Evolutionary conservation across 345 rosid species (phyloP).

Genomic region (Eucalyptus pauciflora): DNA sequence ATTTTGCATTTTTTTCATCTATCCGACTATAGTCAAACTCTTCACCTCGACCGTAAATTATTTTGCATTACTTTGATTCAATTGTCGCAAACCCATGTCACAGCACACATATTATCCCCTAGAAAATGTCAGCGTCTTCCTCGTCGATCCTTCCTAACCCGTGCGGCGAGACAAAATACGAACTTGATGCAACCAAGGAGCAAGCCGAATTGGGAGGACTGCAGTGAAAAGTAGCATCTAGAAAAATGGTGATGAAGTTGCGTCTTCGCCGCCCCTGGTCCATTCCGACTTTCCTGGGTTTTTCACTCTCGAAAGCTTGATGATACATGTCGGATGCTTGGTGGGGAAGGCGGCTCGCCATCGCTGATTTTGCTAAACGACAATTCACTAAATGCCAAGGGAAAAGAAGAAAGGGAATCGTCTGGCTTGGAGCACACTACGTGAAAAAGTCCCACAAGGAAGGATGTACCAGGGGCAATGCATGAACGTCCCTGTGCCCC

Average conservation of each 20-base stretch:
- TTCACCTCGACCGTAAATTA: neutral
- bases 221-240: neutral
- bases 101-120: neutral
- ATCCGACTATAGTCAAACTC: neutral
- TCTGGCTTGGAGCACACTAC: neutral
- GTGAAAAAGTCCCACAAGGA: neutral
- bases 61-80: neutral
- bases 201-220: neutral
- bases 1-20: neutral
- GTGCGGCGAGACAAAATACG: neutral
- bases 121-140: neutral
- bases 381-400: neutral
- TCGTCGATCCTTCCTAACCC: neutral
- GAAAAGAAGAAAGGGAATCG: neutral
- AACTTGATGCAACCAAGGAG: neutral
- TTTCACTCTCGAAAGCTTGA: neutral
- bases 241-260: neutral
- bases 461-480: neutral
- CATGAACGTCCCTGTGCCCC: neutral
- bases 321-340: neutral
- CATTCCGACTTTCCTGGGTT: neutral
- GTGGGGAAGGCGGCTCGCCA: neutral
- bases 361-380: neutral
- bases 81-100: neutral
- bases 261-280: neutral